Evolutionary conservation across 2,329 filamentous ascomycete species (phyloP), one percentile per base, ranked within the genome.

Genomic region (Penicillium polonicum): DNA sequence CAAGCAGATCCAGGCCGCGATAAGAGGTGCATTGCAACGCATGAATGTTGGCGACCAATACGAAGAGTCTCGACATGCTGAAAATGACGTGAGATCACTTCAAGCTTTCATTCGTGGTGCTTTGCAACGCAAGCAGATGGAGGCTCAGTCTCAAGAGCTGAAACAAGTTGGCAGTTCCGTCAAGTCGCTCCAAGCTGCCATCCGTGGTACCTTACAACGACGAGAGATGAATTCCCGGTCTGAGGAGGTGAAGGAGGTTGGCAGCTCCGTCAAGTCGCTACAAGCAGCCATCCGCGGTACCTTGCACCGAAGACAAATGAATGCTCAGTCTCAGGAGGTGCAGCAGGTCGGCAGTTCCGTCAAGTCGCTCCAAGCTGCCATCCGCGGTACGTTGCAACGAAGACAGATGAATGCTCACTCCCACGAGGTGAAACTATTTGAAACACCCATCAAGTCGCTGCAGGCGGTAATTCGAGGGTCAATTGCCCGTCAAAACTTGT

Each of bases 41-140:
- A 75, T 71, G 58, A 62, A 67, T 23, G 70, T 77, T 12, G 70
- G 68, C 43, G 72, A 78, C 69, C 82, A 71, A 29, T 62, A 63
- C 35, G 64, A 71, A 48, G 55, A 66, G 38, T 68, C 65, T 57
- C 85, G 55, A 31, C 72, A 79, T 62, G 76, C 80, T 52, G 76
- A 82, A 63, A 79, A 79, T 33, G 78, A 82, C 51, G 80, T 89
- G 39, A 76, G 79, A 59, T 76, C 79, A 46, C 79, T 91, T 43
- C 89, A 92, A 75, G 85, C 87, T 55, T 83, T 83, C 36, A 82
- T 86, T 63, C 83, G 89, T 59, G 90, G 89, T 66, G 83, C 85
- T 76, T 73, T 91, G 58, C 73, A 86, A 61, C 82, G 90, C 66
- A 80, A 76, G 60, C 60, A 73, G 21, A 62, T 74, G 54, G 62